Conservation (phyloP, 2,329 filamentous ascomycete genomes). For the Trichoderma gracile region DNA sequence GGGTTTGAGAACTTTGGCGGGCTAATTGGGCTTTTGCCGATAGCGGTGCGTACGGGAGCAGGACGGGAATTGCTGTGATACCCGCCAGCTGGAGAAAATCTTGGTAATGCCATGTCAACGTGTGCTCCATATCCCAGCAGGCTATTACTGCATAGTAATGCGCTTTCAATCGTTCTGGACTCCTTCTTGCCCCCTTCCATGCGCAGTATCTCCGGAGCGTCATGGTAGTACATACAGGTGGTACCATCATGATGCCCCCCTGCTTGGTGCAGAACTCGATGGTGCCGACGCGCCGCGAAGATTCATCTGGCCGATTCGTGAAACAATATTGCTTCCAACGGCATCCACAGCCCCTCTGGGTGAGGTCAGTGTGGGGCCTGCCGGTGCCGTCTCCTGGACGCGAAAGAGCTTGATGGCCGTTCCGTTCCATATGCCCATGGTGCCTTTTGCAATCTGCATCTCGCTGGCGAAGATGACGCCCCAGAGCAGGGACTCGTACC, state of each 20-base stretch:
- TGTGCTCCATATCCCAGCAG: not conserved
- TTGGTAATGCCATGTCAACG: not conserved
- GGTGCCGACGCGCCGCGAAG: conserved; percentile 53
- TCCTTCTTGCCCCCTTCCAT: not conserved
- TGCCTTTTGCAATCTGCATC: conserved; percentile 82
- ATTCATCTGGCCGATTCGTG: conserved; percentile 79
- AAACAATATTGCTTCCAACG: conserved; percentile 86
- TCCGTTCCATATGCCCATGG: conserved; percentile 91
- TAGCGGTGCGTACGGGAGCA: not conserved
- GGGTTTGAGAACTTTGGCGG: not conserved
- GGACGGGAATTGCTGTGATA: not conserved
- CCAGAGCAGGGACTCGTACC: conserved; percentile 96
- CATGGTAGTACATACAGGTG: not conserved
- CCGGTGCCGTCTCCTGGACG: conserved; percentile 79
- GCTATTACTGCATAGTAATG: not conserved
- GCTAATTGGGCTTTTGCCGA: not conserved
- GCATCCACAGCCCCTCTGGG: conserved; percentile 91
- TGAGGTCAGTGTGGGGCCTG: conserved; percentile 77
- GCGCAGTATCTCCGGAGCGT: not conserved
- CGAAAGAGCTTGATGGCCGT: conserved; percentile 86
- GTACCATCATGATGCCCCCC: conserved; percentile 21
- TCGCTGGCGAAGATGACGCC: conserved; percentile 88
- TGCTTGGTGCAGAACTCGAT: conserved; percentile 27
- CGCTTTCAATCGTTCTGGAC: not conserved
- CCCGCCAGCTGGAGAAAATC: not conserved